phyloP scores from a whole-genome alignment of 78 protist genomes.

The Thecamonas trahens region DNA sequence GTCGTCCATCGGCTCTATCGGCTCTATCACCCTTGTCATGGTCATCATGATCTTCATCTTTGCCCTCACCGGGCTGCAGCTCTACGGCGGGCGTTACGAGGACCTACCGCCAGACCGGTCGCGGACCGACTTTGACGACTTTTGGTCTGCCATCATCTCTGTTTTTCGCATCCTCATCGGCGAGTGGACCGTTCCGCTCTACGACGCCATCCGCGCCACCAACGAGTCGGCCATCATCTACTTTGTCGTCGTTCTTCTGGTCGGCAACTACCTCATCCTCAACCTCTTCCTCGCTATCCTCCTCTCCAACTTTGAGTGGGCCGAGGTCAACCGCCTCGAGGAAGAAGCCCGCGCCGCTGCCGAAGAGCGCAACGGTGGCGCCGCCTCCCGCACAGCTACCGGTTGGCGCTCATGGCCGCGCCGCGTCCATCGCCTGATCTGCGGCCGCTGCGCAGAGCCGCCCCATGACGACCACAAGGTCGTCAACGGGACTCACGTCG shows the following conservation, averaged over 20 bases:
- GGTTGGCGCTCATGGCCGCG: no score
- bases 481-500: no score
- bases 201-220: neutral
- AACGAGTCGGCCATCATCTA: slow-evolving; percentile 3
- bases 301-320: neutral
- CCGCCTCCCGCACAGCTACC: no score
- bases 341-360: no score
- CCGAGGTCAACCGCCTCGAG: neutral
- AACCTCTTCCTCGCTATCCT: slow-evolving; percentile 61
- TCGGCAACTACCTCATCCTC: slow-evolving; percentile 42
- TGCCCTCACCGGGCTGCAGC: slow-evolving; percentile 38
- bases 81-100: slow-evolving; percentile 27
- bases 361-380: no score
- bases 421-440: no score
- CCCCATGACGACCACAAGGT: no score
- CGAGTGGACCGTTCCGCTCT: slow-evolving; percentile 23
- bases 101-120: neutral
- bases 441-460: no score
- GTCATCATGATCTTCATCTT: slow-evolving; percentile 25
- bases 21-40: slow-evolving; percentile 10
- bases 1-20: neutral
- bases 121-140: slow-evolving; percentile 12
- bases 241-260: slow-evolving; percentile 4
- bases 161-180: slow-evolving; percentile 43
- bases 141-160: slow-evolving; percentile 1